Evolutionary conservation across 164 flowering plant species (phyloP).

Genomic region (Piper longum): DNA sequence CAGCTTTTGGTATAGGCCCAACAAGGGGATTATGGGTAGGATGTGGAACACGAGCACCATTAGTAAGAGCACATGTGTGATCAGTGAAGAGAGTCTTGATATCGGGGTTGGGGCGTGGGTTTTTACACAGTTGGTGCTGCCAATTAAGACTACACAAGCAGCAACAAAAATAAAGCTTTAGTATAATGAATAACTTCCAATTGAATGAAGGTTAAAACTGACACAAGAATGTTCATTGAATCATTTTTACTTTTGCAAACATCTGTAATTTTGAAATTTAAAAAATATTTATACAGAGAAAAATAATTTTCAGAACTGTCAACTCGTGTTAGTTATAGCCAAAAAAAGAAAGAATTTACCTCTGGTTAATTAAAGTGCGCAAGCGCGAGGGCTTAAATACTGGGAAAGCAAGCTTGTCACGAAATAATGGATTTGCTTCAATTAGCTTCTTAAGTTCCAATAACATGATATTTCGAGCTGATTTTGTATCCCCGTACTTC

Average conservation of each 20-base stretch:
- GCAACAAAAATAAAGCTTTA: not conserved
- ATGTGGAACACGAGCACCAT: slow-evolving; percentile 10
- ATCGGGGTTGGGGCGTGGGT: slow-evolving; percentile 14
- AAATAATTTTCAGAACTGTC: no score
- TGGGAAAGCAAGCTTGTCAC: slow-evolving; percentile 78
- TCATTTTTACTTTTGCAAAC: no score
- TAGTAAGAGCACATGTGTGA: slow-evolving; percentile 12
- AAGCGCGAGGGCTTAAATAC: slow-evolving; percentile 50
- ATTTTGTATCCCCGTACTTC: slow-evolving; percentile 75
- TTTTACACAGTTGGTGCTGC: slow-evolving; percentile 14
- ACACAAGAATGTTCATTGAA: not conserved
- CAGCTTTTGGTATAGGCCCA: slow-evolving; percentile 12
- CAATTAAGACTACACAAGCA: slow-evolving; percentile 13
- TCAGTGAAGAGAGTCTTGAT: slow-evolving; percentile 14
- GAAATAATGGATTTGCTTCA: slow-evolving; percentile 83
- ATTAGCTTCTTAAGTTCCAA: slow-evolving; percentile 73
- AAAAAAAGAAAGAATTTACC: slow-evolving; percentile 18
- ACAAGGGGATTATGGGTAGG: slow-evolving; percentile 10
- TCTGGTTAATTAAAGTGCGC: slow-evolving; percentile 68
- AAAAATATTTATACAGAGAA: no score
- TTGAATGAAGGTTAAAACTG: not conserved
- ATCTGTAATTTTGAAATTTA: no score
- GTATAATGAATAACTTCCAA: not conserved
- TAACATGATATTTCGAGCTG: slow-evolving; percentile 74
- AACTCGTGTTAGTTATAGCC: not conserved